Conservation (phyloP, 73 alveolate genomes). For the Breviolum minutum region DNA sequence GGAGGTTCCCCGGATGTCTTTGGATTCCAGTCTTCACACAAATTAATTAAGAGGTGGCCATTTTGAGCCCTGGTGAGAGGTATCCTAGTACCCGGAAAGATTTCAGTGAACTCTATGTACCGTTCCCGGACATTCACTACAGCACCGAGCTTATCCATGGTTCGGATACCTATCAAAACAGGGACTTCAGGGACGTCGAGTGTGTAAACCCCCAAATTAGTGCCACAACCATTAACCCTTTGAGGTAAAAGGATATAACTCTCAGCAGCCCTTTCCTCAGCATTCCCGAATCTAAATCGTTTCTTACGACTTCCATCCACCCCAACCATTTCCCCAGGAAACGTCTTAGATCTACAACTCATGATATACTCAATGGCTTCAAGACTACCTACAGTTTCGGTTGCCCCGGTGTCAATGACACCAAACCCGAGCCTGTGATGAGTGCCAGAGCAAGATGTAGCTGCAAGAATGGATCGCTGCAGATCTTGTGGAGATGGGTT, state of each 20-base stretch:
- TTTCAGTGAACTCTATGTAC: background rate
- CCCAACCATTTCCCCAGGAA: background rate
- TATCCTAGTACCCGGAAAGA: background rate
- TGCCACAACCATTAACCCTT: background rate
- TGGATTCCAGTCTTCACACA: background rate
- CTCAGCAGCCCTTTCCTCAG: background rate
- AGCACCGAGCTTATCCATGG: background rate
- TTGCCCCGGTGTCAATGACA: no score
- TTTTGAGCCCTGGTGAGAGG: background rate
- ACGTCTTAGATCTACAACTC: background rate
- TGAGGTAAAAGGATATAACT: background rate
- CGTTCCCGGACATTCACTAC: background rate
- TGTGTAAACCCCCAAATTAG: background rate
- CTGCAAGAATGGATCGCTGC: no score
- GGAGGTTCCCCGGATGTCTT: no score
- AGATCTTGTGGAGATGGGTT: no score
- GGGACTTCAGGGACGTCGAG: conserved; percentile 1
- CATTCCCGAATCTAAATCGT: background rate
- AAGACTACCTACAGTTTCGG: no score
- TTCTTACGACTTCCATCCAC: background rate
- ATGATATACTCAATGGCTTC: no score
- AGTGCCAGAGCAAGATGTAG: no score
- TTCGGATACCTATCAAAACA: background rate
- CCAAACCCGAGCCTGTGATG: background rate
- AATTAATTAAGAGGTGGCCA: background rate